These are phyloP conservation scores for Termitomyces sp. DNA, from an alignment of 1,284 basidiomycete genomes.

Conservation along the genomic window DNA sequence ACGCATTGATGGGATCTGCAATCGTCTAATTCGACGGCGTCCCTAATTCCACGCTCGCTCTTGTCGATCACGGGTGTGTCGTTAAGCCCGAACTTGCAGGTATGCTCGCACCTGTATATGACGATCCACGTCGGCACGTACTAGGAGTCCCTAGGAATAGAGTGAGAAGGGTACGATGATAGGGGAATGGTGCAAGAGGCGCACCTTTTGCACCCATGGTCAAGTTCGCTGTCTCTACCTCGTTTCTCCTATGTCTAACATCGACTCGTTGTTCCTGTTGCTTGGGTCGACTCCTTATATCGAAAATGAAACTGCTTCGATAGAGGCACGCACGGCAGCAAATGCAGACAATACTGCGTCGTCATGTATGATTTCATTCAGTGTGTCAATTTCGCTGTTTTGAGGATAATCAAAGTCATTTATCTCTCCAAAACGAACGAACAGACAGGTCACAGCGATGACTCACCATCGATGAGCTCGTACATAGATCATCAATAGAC, in stretches of 20 bases:
- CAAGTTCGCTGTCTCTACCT: constrained; percentile 94
- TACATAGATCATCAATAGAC: constrained; percentile 96
- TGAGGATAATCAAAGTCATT: constrained; percentile 99
- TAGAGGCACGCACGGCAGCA: constrained; percentile 60
- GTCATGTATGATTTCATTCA: constrained; percentile 99
- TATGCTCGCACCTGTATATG: constrained; percentile 99
- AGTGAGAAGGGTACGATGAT: background rate
- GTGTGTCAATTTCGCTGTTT: constrained; percentile 95
- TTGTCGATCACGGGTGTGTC: constrained; percentile 97
- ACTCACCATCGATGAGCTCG: constrained; percentile 87
- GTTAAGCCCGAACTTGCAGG: constrained; percentile 96
- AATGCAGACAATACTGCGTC: constrained; percentile 83
- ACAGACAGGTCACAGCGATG: background rate
- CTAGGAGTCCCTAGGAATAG: constrained; percentile 62
- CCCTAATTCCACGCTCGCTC: constrained; percentile 60
- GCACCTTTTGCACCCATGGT: constrained; percentile 94
- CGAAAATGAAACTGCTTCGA: background rate
- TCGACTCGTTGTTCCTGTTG: constrained; percentile 88
- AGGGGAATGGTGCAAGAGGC: constrained; percentile 15
- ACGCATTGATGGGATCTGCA: constrained; percentile 99
- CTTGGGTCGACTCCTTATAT: constrained; percentile 60
- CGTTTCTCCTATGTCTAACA: constrained; percentile 95
- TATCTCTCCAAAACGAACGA: constrained; percentile 66
- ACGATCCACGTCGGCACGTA: constrained; percentile 97
- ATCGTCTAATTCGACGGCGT: constrained; percentile 93